These are phyloP conservation scores for Entomortierella beljakovae DNA, from an alignment of 192 early-diverging fungal genomes.

Conservation along the genomic window DNA sequence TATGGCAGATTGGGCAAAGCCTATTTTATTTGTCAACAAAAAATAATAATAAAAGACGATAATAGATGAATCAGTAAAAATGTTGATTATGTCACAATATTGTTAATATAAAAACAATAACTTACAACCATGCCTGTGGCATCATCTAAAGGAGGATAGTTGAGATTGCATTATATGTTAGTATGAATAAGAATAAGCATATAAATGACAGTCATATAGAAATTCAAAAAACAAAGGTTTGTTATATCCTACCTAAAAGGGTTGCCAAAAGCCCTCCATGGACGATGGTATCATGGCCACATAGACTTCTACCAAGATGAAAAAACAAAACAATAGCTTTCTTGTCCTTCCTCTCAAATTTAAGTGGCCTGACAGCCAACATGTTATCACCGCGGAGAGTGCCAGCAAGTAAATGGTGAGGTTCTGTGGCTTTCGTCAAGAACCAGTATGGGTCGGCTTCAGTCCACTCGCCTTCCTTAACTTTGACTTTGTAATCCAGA, in stretches of 20 bases:
- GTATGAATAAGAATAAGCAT: too few species aligned
- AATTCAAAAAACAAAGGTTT: background rate
- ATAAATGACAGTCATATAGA: too few species aligned
- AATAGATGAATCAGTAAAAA: conserved; percentile 5
- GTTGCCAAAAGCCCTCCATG: conserved; percentile 85
- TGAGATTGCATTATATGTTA: conserved; percentile 2
- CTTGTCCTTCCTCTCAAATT: conserved; percentile 68
- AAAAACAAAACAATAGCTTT: conserved; percentile 61
- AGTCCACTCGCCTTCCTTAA: conserved; percentile 33
- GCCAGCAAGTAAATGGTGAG: conserved; percentile 56
- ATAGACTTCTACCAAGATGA: conserved; percentile 79
- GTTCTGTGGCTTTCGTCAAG: conserved; percentile 28
- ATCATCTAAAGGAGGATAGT: conserved; percentile 22
- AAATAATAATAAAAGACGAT: background rate
- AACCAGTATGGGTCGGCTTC: conserved; percentile 41
- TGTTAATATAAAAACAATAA: background rate
- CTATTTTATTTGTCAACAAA: conserved; percentile 12
- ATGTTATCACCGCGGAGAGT: conserved; percentile 68
- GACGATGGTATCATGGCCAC: conserved; percentile 83
- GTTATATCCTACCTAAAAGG: conserved; percentile 52
- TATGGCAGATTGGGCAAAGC: conserved; percentile 68
- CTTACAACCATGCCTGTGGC: conserved; percentile 52
- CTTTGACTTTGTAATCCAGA: conserved; percentile 32
- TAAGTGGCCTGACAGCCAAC: conserved; percentile 61
- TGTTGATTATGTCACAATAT: background rate